These are phyloP conservation scores for Kodamaea ohmeri DNA, from an alignment of 1,139 yeast genomes.

Conservation along the genomic window DNA sequence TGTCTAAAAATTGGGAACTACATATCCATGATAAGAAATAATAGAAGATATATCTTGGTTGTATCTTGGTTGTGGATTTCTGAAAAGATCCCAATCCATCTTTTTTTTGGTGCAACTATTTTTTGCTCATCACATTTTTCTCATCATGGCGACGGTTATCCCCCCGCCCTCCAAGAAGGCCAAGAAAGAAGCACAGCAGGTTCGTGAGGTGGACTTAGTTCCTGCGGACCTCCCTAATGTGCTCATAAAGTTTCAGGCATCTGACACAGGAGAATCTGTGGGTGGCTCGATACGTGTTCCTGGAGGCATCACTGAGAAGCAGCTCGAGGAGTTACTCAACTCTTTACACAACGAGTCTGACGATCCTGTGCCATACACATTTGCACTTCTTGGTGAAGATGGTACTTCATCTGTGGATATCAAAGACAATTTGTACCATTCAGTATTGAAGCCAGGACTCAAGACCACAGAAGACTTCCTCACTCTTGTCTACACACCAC, in stretches of 20 bases:
- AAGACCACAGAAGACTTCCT: slow-evolving; percentile 91
- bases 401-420: slow-evolving; percentile 60
- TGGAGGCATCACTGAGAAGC: slow-evolving; percentile 81
- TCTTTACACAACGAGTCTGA: slow-evolving; percentile 64
- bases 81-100: too few relatives aligned
- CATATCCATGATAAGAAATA: too few relatives aligned
- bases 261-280: slow-evolving; percentile 86
- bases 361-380: slow-evolving; percentile 89
- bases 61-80: too few relatives aligned
- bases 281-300: slow-evolving; percentile 92
- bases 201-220: slow-evolving; percentile 67
- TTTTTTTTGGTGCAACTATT: background rate
- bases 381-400: slow-evolving; percentile 54
- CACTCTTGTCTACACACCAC: slow-evolving; percentile 88
- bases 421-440: slow-evolving; percentile 68
- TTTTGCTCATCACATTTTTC: slow-evolving; percentile 10
- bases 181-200: slow-evolving; percentile 77
- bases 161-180: slow-evolving; percentile 96
- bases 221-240: slow-evolving; percentile 87
- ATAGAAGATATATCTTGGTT: too few relatives aligned
- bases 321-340: slow-evolving; percentile 82
- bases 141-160: slow-evolving; percentile 87
- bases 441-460: slow-evolving; percentile 81
- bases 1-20: too few relatives aligned
- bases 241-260: slow-evolving; percentile 83